A percentile compares a stretch with the other conserved stretches of the same genome.
These are phyloP conservation scores for Metarhizium robertsii DNA, from an alignment of 2,329 filamentous ascomycete genomes.

Conservation along the genomic window DNA sequence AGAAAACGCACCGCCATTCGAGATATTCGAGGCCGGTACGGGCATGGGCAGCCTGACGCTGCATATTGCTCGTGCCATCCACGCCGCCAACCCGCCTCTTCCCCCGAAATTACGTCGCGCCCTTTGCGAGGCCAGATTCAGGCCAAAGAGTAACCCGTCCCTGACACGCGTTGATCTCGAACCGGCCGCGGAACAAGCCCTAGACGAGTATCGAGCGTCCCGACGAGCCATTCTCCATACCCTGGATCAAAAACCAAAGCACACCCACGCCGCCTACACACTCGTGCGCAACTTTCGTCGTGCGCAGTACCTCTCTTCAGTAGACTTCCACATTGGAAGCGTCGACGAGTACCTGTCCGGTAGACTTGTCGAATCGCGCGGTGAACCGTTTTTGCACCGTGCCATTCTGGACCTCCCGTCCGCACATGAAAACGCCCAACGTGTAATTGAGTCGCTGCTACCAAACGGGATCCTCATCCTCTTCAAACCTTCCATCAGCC, in stretches of 20 bases:
- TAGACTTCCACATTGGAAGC: conserved; percentile 65
- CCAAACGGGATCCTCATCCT: conserved; percentile 57
- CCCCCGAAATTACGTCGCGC: conserved; percentile 31
- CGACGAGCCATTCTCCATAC: conserved; percentile 67
- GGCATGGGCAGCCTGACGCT: conserved; percentile 76
- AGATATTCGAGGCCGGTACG: conserved; percentile 77
- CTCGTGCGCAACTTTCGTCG: conserved; percentile 58
- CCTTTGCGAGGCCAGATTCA: conserved; percentile 17
- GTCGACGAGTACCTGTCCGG: conserved; percentile 53
- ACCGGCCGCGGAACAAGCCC: conserved; percentile 21
- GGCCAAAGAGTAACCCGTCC: conserved; percentile 7
- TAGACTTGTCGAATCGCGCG: conserved; percentile 33
- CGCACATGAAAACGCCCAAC: conserved; percentile 38
- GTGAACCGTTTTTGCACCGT: conserved; percentile 57
- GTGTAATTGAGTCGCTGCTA: conserved; percentile 48
- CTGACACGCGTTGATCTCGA: conserved; percentile 17
- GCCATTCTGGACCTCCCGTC: conserved; percentile 66
- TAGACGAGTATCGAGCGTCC: conserved; percentile 34
- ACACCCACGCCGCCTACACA: conserved; percentile 55
- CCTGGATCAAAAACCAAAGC: conserved; percentile 53
- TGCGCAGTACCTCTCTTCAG: conserved; percentile 58
- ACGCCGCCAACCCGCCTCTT: conserved; percentile 55
- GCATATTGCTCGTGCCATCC: conserved; percentile 65
- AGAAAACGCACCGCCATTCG: conserved; percentile 39
- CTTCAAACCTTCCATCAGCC: conserved; percentile 71